phyloP scores from a whole-genome alignment of 306 rosid species.

The Lotus japonicus region DNA sequence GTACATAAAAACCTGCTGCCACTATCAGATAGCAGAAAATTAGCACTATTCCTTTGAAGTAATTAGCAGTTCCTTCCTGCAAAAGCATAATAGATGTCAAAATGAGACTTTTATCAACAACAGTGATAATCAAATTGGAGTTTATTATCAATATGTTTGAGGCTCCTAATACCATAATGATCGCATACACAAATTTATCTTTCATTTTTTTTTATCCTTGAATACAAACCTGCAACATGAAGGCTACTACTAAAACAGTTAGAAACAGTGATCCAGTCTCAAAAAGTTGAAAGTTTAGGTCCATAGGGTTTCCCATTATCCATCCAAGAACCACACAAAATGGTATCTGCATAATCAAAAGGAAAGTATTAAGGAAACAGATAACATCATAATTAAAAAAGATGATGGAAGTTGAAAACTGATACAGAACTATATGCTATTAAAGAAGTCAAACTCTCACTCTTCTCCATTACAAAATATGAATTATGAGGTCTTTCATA shows the following conservation, averaged over 20 bases:
- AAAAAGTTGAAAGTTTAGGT: slow-evolving; percentile 75
- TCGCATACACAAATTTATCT: background rate
- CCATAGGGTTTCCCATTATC: slow-evolving; percentile 66
- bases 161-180: background rate
- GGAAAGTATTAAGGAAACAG: background rate
- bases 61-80: slow-evolving; percentile 83
- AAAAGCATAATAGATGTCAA: slow-evolving; percentile 20
- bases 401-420: background rate
- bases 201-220: background rate
- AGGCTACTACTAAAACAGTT: slow-evolving; percentile 65
- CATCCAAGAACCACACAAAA: slow-evolving; percentile 70
- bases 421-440: background rate
- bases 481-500: background rate
- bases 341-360: slow-evolving; percentile 62
- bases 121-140: background rate
- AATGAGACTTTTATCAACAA: background rate
- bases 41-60: slow-evolving; percentile 79
- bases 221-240: slow-evolving; percentile 73
- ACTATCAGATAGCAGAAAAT: slow-evolving; percentile 77
- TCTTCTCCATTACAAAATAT: background rate
- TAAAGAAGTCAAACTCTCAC: background rate
- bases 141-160: background rate
- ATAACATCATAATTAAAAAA: background rate
- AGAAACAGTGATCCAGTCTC: slow-evolving; percentile 72
- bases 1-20: slow-evolving; percentile 79